These are phyloP conservation scores for Mortierella alpina DNA, from an alignment of 192 early-diverging fungal genomes.

Conservation along the genomic window DNA sequence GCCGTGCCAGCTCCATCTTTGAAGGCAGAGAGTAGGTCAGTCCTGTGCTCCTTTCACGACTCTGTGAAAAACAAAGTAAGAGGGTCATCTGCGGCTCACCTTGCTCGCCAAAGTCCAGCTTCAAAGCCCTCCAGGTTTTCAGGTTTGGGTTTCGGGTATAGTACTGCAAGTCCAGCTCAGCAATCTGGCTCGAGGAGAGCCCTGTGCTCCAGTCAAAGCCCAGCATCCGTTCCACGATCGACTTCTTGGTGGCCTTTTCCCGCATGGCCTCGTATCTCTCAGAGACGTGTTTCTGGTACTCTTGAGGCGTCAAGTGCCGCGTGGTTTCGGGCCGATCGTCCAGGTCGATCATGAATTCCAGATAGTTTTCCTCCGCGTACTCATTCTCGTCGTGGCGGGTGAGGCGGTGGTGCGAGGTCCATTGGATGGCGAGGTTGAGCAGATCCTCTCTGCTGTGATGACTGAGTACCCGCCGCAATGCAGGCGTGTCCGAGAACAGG, in stretches of 20 bases:
- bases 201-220: conserved; percentile 36
- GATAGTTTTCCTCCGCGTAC: conserved; percentile 14
- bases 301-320: background rate
- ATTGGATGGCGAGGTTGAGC: conserved; percentile 37
- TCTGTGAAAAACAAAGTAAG: background rate
- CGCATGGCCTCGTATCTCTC: conserved; percentile 25
- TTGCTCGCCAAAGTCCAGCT: conserved; percentile 23
- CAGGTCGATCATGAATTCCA: conserved; percentile 15
- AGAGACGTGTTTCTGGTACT: conserved; percentile 15
- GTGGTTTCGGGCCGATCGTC: background rate
- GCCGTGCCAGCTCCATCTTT: background rate
- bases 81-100: background rate
- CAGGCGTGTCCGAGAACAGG: conserved; percentile 25
- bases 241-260: conserved; percentile 17
- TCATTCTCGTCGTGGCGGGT: conserved; percentile 5
- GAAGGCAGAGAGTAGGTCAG: background rate
- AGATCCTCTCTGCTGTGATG: conserved; percentile 54
- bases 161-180: conserved; percentile 53
- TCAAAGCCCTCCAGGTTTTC: conserved; percentile 52
- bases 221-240: conserved; percentile 33
- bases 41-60: no score
- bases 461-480: conserved; percentile 51
- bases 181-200: conserved; percentile 44
- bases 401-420: conserved; percentile 39
- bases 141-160: conserved; percentile 44